Percentiles rank a stretch among this genome's conserved stretches.
Evolutionary conservation across 495 filamentous ascomycete species (phyloP).

Genomic region (Pseudevernia furfuracea): DNA sequence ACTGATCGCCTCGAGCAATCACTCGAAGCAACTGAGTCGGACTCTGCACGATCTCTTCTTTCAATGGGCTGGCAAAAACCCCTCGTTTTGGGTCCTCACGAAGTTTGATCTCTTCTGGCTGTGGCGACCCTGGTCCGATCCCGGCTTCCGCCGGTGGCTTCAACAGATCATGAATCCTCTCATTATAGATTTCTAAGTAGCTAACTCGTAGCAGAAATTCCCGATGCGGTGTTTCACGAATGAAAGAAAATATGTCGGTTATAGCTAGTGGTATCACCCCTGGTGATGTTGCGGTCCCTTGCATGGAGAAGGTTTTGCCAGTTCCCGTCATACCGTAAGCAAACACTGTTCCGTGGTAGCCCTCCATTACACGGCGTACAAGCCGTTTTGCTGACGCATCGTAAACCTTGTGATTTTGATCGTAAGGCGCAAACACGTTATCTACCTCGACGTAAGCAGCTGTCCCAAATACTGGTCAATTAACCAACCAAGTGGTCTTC

Average conservation of each 20-base stretch:
- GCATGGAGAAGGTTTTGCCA: constrained; percentile 98
- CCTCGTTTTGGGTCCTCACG: constrained; percentile 93
- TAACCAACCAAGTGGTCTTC: background rate
- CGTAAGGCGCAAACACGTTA: constrained; percentile 88
- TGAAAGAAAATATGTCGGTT: constrained; percentile 98
- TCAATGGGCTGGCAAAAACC: constrained; percentile 91
- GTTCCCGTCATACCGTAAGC: constrained; percentile 99
- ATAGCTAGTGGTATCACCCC: constrained; percentile 96
- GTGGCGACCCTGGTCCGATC: constrained; percentile 37
- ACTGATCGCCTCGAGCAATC: constrained; percentile 89
- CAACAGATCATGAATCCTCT: constrained; percentile 90
- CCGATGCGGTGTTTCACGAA: constrained; percentile 87
- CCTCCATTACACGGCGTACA: constrained; percentile 96
- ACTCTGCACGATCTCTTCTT: constrained; percentile 97
- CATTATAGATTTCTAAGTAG: constrained; percentile 98
- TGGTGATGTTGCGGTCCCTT: constrained; percentile 92
- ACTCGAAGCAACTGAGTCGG: constrained; percentile 91
- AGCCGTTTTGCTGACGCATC: constrained; percentile 88
- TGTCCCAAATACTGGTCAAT: background rate
- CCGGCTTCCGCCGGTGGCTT: constrained; percentile 54
- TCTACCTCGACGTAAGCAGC: constrained; percentile 43
- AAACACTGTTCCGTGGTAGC: constrained; percentile 96
- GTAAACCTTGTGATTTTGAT: constrained; percentile 90
- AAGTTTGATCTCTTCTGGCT: constrained; percentile 88
- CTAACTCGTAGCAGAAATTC: constrained; percentile 95